Evolutionary conservation across 441 rosid species (phyloP).

Genomic region (Daphne laureola): DNA sequence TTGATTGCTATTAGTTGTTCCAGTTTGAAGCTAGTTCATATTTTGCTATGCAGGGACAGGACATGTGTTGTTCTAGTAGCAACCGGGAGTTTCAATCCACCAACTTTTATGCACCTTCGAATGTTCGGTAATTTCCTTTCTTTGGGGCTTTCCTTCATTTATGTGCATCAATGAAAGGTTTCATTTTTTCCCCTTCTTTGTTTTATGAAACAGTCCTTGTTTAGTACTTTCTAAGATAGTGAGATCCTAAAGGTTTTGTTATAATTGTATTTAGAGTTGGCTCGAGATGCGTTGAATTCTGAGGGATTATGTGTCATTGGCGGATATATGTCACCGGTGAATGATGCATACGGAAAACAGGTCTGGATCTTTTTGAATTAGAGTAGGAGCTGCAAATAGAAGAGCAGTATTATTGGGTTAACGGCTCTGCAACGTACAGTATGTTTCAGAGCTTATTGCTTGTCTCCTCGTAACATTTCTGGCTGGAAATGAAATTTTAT

Average conservation of each 20-base stretch:
- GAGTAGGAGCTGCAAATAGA: neutral
- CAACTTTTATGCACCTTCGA: constrained; percentile 90
- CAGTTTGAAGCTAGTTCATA: neutral
- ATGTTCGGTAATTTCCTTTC: constrained; percentile 37
- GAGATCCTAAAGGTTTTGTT: neutral
- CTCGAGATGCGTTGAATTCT: constrained; percentile 61
- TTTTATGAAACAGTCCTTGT: no score
- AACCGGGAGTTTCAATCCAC: constrained; percentile 95
- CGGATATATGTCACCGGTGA: constrained; percentile 88
- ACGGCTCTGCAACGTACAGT: no score
- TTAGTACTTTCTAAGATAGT: neutral
- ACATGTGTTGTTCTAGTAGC: constrained; percentile 64
- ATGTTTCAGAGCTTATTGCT: no score
- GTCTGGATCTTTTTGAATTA: constrained; percentile 23
- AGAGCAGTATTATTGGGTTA: no score
- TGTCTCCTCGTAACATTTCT: no score
- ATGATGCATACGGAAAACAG: constrained; percentile 75
- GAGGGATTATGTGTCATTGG: constrained; percentile 72
- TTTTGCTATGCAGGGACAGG: constrained; percentile 25
- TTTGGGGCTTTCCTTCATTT: neutral
- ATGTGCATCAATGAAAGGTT: no score
- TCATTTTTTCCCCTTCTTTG: neutral
- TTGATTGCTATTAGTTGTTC: no score
- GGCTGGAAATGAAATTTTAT: no score
- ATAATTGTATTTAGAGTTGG: constrained; percentile 48